A percentile compares a stretch with the other conserved stretches of the same genome.
phyloP scores from a whole-genome alignment of 371 early-diverging fungal genomes.

The Mucor circinelloides region DNA sequence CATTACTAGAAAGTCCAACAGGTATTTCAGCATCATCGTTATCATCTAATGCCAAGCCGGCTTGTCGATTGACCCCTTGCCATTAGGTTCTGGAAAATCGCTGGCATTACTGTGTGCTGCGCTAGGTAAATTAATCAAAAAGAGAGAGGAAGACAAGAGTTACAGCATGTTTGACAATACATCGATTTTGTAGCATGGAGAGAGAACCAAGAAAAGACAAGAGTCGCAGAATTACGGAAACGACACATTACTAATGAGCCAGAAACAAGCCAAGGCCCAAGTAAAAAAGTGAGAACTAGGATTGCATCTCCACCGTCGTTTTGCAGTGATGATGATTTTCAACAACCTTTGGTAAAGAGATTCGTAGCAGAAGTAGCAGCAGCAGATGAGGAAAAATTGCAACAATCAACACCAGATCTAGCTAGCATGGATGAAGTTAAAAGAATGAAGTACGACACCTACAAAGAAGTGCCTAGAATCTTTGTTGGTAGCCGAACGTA shows the following conservation, averaged over 20 bases:
- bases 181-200: slow-evolving; percentile 24
- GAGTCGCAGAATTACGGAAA: background rate
- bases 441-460: slow-evolving; percentile 14
- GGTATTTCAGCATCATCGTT: too few relatives aligned
- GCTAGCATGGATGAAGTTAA: slow-evolving; percentile 12
- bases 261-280: background rate
- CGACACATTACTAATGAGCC: background rate
- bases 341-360: slow-evolving; percentile 11
- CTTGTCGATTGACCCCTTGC: background rate
- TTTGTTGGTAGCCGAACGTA: slow-evolving; percentile 64
- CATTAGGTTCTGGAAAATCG: slow-evolving; percentile 62
- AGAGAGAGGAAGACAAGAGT: too few relatives aligned
- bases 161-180: background rate
- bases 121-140: slow-evolving; percentile 35
- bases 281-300: background rate
- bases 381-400: background rate
- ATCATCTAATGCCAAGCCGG: background rate
- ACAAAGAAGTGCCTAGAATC: slow-evolving; percentile 28
- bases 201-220: slow-evolving; percentile 21
- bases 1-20: slow-evolving; percentile 63
- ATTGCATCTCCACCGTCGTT: background rate
- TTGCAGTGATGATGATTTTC: slow-evolving; percentile 33
- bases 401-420: background rate
- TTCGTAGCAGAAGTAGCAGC: background rate
- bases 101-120: slow-evolving; percentile 58